phyloP scores from a whole-genome alignment of 495 filamentous ascomycete species.

The Neurospora pannonica region DNA sequence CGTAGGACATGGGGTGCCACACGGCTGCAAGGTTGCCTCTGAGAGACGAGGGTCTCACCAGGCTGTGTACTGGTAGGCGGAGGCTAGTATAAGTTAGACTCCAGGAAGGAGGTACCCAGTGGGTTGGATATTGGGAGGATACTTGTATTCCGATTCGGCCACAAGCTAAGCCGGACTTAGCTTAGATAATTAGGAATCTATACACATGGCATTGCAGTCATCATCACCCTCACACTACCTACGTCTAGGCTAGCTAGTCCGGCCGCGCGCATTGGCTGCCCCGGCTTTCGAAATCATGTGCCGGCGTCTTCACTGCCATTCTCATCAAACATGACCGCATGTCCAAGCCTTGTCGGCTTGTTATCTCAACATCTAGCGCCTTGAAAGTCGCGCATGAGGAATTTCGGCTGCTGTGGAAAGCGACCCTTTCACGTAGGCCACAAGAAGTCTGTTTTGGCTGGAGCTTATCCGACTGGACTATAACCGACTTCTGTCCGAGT shows the following conservation, averaged over 20 bases:
- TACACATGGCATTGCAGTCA: too few species aligned
- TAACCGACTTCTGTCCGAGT: background rate
- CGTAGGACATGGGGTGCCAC: conserved; percentile 7
- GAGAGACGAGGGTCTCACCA: conserved; percentile 4
- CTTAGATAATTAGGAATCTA: too few species aligned
- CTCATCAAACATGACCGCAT: conserved; percentile 2
- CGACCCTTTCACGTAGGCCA: background rate
- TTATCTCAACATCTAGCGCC: background rate
- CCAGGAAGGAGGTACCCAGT: too few species aligned
- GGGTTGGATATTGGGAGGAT: too few species aligned
- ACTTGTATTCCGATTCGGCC: too few species aligned
- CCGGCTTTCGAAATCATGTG: background rate
- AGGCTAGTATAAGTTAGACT: too few species aligned
- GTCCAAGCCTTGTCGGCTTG: background rate
- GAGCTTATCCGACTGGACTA: background rate
- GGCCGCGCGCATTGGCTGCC: conserved; percentile 3
- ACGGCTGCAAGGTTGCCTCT: conserved; percentile 14
- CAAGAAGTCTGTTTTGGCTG: background rate
- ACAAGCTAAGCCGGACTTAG: too few species aligned
- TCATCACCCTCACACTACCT: too few species aligned
- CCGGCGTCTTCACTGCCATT: background rate
- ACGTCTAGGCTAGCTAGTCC: background rate
- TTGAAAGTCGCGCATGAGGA: background rate
- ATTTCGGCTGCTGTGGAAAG: background rate
- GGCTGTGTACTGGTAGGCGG: conserved; percentile 8